These are phyloP conservation scores for Cladorrhinum sp. DNA, from an alignment of 2,329 filamentous ascomycete genomes.

Conservation along the genomic window DNA sequence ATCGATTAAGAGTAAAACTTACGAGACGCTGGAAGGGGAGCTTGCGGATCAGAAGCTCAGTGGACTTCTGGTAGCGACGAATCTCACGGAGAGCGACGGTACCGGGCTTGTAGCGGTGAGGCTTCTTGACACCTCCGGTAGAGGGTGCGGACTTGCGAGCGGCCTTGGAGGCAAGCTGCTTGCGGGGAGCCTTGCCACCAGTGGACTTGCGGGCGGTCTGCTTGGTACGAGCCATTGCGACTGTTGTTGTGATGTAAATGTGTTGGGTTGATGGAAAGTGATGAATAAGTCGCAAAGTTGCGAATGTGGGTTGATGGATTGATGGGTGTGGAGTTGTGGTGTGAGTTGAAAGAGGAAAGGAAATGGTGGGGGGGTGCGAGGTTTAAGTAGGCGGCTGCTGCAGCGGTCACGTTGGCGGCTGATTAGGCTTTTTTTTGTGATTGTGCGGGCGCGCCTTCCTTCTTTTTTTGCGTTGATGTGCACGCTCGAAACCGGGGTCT, in stretches of 20 bases:
- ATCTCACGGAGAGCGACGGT: slow-evolving; percentile 98
- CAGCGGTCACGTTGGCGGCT: slow-evolving; percentile 34
- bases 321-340: slow-evolving; percentile 33
- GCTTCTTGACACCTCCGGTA: slow-evolving; percentile 96
- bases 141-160: slow-evolving; percentile 97
- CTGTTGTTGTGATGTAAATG: slow-evolving; percentile 30
- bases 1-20: slow-evolving; percentile 32
- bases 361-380: slow-evolving; percentile 42
- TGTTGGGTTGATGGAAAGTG: slow-evolving; percentile 20
- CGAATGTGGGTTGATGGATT: slow-evolving; percentile 28
- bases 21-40: slow-evolving; percentile 95
- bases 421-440: slow-evolving; percentile 32
- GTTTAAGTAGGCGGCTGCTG: slow-evolving; percentile 38
- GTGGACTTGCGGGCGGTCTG: slow-evolving; percentile 73
- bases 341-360: slow-evolving; percentile 38
- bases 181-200: slow-evolving; percentile 76
- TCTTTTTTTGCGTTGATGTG: slow-evolving; percentile 26
- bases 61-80: slow-evolving; percentile 95
- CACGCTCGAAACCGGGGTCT: slow-evolving; percentile 27
- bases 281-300: slow-evolving; percentile 20
- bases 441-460: slow-evolving; percentile 21
- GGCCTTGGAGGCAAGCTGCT: slow-evolving; percentile 99
- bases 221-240: slow-evolving; percentile 63
- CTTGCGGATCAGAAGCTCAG: slow-evolving; percentile 94
- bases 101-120: slow-evolving; percentile 84